Percentiles rank a stretch among this genome's conserved stretches.
phyloP scores from a whole-genome alignment of 306 rosid species.

The Alnus rubra region DNA sequence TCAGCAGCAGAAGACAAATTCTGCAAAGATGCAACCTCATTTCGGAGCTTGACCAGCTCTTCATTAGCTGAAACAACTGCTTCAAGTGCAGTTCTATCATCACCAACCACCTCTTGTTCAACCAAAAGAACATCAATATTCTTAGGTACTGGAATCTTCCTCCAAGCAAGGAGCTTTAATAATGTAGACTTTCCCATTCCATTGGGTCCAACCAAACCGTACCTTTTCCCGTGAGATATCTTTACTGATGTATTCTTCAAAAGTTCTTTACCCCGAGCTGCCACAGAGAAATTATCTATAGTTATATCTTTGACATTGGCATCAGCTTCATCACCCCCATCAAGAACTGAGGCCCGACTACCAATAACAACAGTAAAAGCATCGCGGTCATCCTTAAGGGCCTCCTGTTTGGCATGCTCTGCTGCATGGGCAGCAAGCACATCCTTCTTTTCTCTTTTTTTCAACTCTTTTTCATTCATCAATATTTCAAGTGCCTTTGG shows the following conservation, averaged over 20 bases:
- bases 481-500: conserved; percentile 41
- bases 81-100: conserved; percentile 64
- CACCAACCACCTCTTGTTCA: conserved; percentile 80
- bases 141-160: conserved; percentile 80
- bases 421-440: conserved; percentile 49
- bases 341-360: conserved; percentile 59
- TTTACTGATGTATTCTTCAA: conserved; percentile 52
- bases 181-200: conserved; percentile 80
- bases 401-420: conserved; percentile 59
- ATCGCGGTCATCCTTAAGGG: conserved; percentile 68
- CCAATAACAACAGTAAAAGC: conserved; percentile 76
- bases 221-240: conserved; percentile 67
- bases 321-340: conserved; percentile 59
- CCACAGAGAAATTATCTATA: conserved; percentile 50
- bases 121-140: conserved; percentile 81
- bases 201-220: conserved; percentile 75
- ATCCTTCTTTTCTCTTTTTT: conserved; percentile 62
- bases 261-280: conserved; percentile 59
- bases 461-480: conserved; percentile 47
- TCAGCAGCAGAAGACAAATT: conserved; percentile 39
- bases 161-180: conserved; percentile 84
- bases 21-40: conserved; percentile 63
- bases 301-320: conserved; percentile 64
- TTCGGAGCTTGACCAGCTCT: conserved; percentile 58
- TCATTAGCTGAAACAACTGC: conserved; percentile 79